These are phyloP conservation scores for Neovahlkampfia damariscottae DNA, from an alignment of 78 protist genomes.

Conservation along the genomic window DNA sequence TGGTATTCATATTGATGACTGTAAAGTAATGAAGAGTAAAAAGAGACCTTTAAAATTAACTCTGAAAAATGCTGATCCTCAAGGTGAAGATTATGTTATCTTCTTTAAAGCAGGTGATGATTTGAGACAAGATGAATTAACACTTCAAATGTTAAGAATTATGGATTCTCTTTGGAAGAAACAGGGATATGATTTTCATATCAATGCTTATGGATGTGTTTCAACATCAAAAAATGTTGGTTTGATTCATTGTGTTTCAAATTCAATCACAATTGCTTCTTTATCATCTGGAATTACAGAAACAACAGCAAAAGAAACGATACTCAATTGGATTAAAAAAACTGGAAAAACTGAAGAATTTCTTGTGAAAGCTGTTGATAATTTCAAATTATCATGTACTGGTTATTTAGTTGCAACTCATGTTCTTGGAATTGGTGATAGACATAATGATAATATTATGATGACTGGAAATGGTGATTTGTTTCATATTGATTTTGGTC, in stretches of 20 bases:
- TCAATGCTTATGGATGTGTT: slow-evolving; percentile 40
- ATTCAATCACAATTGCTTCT: slow-evolving; percentile 56
- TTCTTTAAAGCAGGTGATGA: slow-evolving; percentile 85
- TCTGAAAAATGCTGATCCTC: slow-evolving; percentile 43
- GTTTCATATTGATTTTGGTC: slow-evolving; percentile 84
- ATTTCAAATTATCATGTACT: slow-evolving; percentile 60
- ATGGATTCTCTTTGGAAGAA: slow-evolving; percentile 42
- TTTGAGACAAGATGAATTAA: slow-evolving; percentile 75
- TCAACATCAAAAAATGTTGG: slow-evolving; percentile 56
- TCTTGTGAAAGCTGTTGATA: slow-evolving; percentile 25
- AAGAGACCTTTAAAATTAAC: slow-evolving; percentile 80
- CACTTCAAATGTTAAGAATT: slow-evolving; percentile 60
- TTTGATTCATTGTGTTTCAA: slow-evolving; percentile 54
- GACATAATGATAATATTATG: slow-evolving; percentile 65
- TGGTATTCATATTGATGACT: slow-evolving; percentile 28
- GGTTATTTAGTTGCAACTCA: slow-evolving; percentile 81
- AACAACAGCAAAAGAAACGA: slow-evolving; percentile 33
- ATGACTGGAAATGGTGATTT: slow-evolving; percentile 22
- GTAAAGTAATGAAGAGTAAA: slow-evolving; percentile 62
- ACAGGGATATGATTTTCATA: slow-evolving; percentile 32
- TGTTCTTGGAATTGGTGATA: slow-evolving; percentile 74
- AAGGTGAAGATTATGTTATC: slow-evolving; percentile 14
- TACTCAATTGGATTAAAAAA: slow-evolving; percentile 49
- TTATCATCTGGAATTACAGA: background rate
- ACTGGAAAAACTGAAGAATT: slow-evolving; percentile 22